Evolutionary conservation across 805 yeast genomes (phyloP).

Genomic region (Cyberlindnera xylosilytica): DNA sequence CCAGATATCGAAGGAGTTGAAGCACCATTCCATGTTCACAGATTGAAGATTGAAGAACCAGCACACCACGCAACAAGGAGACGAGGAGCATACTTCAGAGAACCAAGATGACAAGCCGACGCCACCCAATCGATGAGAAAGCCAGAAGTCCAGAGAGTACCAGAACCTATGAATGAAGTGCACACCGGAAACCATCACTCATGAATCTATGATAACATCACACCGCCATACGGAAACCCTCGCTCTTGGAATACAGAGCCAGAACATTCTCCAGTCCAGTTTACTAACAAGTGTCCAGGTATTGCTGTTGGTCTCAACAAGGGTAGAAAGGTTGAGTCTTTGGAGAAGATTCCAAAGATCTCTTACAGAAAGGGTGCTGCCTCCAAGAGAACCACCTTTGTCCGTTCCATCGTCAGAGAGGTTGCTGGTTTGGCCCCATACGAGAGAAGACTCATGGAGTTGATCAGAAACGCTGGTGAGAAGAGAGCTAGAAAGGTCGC

Average conservation of each 20-base stretch:
- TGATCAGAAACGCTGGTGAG: conserved; percentile 99
- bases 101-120: too few species aligned
- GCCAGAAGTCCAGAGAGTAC: too few species aligned
- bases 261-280: not conserved
- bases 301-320: conserved; percentile 99
- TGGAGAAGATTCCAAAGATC: conserved; percentile 82
- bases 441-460: conserved; percentile 99
- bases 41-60: too few species aligned
- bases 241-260: too few species aligned
- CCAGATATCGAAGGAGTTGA: too few species aligned
- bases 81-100: too few species aligned
- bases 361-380: conserved; percentile 96
- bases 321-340: conserved; percentile 93
- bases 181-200: too few species aligned
- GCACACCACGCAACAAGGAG: too few species aligned
- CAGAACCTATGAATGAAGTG: too few species aligned
- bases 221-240: too few species aligned
- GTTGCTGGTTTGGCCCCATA: conserved; percentile 99
- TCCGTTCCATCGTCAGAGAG: conserved; percentile 92
- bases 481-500: conserved; percentile 99
- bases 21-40: not conserved
- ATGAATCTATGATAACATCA: not conserved
- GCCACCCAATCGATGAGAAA: too few species aligned
- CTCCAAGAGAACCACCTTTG: conserved; percentile 94
- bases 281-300: conserved; percentile 51